phyloP scores from a whole-genome alignment of 768 basidiomycete species.

The Boletus vermiculosoides region DNA sequence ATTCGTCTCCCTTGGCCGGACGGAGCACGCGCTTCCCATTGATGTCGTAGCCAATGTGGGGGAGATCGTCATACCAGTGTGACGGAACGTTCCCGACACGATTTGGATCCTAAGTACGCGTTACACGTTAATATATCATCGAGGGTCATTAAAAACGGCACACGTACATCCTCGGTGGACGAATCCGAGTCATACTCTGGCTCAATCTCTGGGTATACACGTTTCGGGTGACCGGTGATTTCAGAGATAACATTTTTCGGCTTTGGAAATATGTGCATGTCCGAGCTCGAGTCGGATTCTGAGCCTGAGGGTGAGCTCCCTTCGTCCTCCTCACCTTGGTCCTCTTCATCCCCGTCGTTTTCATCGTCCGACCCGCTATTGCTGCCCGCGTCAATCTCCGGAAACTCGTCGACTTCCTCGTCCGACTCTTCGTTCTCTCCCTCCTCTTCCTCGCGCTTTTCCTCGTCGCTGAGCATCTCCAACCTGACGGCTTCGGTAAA shows the following conservation, averaged over 20 bases:
- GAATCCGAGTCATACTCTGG: slow-evolving; percentile 91
- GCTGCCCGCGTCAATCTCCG: slow-evolving; percentile 59
- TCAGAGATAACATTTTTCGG: slow-evolving; percentile 69
- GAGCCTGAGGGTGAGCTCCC: slow-evolving; percentile 36
- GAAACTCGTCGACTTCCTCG: slow-evolving; percentile 70
- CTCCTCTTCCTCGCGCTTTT: slow-evolving; percentile 40
- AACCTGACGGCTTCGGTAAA: slow-evolving; percentile 46
- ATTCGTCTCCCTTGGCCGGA: slow-evolving; percentile 92
- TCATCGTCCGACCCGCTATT: slow-evolving; percentile 36
- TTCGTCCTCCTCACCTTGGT: slow-evolving; percentile 35
- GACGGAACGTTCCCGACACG: slow-evolving; percentile 92
- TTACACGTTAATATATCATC: slow-evolving; percentile 8
- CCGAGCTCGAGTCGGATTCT: slow-evolving; percentile 39
- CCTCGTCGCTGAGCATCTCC: slow-evolving; percentile 78
- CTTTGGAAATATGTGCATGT: slow-evolving; percentile 58
- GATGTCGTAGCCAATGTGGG: slow-evolving; percentile 97
- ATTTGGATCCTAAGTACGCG: slow-evolving; percentile 70
- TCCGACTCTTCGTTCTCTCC: slow-evolving; percentile 41
- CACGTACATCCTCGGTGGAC: slow-evolving; percentile 83
- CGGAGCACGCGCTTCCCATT: slow-evolving; percentile 92
- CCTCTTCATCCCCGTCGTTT: slow-evolving; percentile 37
- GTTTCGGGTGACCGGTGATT: slow-evolving; percentile 83
- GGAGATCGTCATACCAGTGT: slow-evolving; percentile 99
- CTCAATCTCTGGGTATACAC: slow-evolving; percentile 84
- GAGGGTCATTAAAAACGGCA: not conserved